Percentiles rank a stretch among this genome's conserved stretches.
Conservation (phyloP, 495 filamentous ascomycete species). For the Trichocladium antarcticum region DNA sequence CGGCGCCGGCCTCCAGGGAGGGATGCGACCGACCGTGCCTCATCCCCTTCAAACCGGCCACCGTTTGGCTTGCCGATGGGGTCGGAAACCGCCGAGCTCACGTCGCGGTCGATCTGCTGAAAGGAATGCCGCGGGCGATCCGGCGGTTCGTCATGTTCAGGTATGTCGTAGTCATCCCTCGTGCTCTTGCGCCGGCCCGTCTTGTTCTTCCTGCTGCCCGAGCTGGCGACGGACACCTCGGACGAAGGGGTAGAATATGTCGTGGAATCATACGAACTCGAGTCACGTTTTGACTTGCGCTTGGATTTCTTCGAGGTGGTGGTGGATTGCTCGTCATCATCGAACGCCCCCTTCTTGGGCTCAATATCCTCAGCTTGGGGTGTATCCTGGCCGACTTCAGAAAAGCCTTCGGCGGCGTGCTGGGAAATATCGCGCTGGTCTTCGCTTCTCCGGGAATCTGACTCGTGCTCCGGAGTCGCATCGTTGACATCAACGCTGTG, state of each 20-base stretch:
- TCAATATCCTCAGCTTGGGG: not conserved
- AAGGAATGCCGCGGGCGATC: constrained; percentile 23
- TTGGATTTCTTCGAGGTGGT: constrained; percentile 12
- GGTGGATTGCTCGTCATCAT: constrained; percentile 16
- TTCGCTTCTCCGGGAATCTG: not conserved
- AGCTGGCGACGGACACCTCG: constrained; percentile 22
- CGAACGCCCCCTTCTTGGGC: not conserved
- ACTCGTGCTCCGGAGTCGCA: not conserved
- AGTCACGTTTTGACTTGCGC: constrained; percentile 25
- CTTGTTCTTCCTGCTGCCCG: constrained; percentile 21
- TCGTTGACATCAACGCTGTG: not conserved
- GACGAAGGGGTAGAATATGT: constrained; percentile 21
- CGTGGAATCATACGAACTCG: constrained; percentile 17
- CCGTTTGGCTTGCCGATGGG: constrained; percentile 23
- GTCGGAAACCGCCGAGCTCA: constrained; percentile 36
- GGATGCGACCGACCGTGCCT: constrained; percentile 33
- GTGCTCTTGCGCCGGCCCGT: constrained; percentile 23
- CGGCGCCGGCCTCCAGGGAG: constrained; percentile 10
- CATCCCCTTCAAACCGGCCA: constrained; percentile 23
- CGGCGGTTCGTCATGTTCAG: constrained; percentile 25
- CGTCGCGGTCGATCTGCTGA: constrained; percentile 26
- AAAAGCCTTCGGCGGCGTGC: not conserved
- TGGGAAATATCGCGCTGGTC: not conserved
- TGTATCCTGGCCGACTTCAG: not conserved
- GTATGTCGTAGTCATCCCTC: constrained; percentile 23